A percentile compares a stretch with the other conserved stretches of the same genome.
Conservation (phyloP, 2,329 filamentous ascomycete species). For the Microcyclospora tardicrescens region DNA sequence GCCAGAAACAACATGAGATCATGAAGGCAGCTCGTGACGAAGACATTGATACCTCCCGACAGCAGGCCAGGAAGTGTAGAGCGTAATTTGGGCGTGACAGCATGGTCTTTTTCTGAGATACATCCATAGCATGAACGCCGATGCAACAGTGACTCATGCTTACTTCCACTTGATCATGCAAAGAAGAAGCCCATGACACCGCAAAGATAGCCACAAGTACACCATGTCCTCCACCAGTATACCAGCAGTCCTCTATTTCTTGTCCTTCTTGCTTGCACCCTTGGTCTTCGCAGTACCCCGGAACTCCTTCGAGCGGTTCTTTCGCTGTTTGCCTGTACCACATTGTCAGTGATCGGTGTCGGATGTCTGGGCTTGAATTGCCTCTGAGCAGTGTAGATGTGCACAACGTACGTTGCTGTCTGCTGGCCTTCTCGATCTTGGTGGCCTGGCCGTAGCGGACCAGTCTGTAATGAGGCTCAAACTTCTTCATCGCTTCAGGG, state of each 20-base stretch:
- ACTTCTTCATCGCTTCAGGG: constrained; percentile 97
- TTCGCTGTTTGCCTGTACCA: constrained; percentile 91
- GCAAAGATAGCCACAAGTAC: background rate
- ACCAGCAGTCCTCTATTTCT: constrained; percentile 20
- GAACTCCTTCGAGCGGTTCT: constrained; percentile 99
- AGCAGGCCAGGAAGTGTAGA: constrained; percentile 2
- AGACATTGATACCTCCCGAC: no score
- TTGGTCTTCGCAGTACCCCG: constrained; percentile 97
- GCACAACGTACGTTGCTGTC: constrained; percentile 87
- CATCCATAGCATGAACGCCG: constrained; percentile 7
- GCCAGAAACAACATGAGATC: no score
- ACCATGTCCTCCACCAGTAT: background rate
- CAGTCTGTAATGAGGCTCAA: constrained; percentile 96
- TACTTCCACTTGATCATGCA: constrained; percentile 2
- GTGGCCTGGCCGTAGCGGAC: constrained; percentile 81
- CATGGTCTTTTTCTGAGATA: background rate
- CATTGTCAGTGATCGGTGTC: constrained; percentile 7
- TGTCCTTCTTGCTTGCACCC: constrained; percentile 73
- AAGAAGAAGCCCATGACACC: background rate
- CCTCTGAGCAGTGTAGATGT: constrained; percentile 9
- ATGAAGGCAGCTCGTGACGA: no score
- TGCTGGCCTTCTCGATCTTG: constrained; percentile 94
- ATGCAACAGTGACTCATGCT: constrained; percentile 1
- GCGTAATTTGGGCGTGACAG: constrained; percentile 7
- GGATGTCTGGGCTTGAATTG: constrained; percentile 1